A percentile compares a stretch with the other conserved stretches of the same genome.
Conservation (phyloP, 1,284 basidiomycete genomes). For the Microbotryum silenes-acaulis region DNA sequence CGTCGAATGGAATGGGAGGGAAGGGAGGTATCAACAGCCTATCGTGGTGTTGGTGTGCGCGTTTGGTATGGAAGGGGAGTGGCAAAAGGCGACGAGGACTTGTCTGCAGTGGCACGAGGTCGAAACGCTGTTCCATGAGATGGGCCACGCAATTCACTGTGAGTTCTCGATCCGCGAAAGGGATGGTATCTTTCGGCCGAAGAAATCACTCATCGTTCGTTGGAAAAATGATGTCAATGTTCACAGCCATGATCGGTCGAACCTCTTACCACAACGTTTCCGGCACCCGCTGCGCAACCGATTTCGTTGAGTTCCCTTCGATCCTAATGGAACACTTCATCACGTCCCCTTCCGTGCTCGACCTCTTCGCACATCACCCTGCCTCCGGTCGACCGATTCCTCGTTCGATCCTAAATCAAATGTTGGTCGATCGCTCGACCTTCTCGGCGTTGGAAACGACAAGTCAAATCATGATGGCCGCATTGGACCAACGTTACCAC, state of each 20-base stretch:
- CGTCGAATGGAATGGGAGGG: conserved; percentile 49
- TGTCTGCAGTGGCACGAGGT: conserved; percentile 89
- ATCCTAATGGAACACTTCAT: conserved; percentile 98
- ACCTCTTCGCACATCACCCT: conserved; percentile 60
- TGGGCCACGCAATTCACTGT: conserved; percentile 99
- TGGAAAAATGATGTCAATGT: background rate
- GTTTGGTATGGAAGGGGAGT: conserved; percentile 60
- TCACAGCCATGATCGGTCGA: conserved; percentile 86
- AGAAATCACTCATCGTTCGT: background rate
- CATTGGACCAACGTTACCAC: conserved; percentile 85
- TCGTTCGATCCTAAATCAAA: conserved; percentile 49
- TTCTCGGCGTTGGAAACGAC: conserved; percentile 64
- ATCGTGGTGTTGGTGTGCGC: conserved; percentile 87
- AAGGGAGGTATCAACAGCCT: conserved; percentile 76
- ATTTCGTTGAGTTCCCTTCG: conserved; percentile 95
- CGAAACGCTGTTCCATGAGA: conserved; percentile 92
- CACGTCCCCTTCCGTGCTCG: conserved; percentile 70
- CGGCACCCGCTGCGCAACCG: conserved; percentile 96
- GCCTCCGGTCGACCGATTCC: conserved; percentile 60
- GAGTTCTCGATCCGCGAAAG: conserved; percentile 42
- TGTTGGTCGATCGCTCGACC: conserved; percentile 36
- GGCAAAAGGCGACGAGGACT: conserved; percentile 44
- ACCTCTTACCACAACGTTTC: conserved; percentile 98
- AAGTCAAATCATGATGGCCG: conserved; percentile 81
- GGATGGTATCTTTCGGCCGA: too few species aligned